phyloP scores from a whole-genome alignment of 176 grass and related monocot genomes.

The Alopecurus myosuroides region DNA sequence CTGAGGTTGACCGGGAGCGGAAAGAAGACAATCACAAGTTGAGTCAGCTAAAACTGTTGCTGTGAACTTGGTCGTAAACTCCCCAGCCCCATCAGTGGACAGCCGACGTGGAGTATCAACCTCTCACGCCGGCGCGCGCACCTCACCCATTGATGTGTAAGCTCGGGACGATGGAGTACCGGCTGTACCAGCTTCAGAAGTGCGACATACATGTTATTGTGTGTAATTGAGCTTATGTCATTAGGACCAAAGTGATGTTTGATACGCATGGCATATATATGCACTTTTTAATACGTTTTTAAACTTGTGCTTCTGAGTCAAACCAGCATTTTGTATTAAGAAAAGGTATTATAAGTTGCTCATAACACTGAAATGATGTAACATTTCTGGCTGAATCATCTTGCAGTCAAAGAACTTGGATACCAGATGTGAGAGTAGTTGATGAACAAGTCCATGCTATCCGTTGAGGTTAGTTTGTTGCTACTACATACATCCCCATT shows the following conservation, averaged over 20 bases:
- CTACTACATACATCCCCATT: no score
- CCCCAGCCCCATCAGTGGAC: not conserved
- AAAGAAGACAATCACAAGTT: conserved; percentile 19
- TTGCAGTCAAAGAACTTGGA: conserved; percentile 20
- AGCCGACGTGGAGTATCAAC: not conserved
- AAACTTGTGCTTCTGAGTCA: no score
- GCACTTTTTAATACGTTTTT: not conserved
- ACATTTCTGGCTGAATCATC: not conserved
- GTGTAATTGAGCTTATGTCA: not conserved
- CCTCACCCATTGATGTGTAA: conserved; percentile 40
- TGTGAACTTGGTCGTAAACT: conserved; percentile 16
- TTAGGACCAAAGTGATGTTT: not conserved
- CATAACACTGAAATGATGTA: not conserved
- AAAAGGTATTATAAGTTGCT: not conserved
- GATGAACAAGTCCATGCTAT: no score
- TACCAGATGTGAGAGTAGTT: not conserved
- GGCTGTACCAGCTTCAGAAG: conserved; percentile 18
- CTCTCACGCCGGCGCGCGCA: not conserved
- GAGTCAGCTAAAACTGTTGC: no score
- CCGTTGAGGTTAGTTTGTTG: no score
- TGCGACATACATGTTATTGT: not conserved
- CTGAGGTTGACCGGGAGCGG: not conserved
- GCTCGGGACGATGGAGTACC: conserved; percentile 42
- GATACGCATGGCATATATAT: not conserved
- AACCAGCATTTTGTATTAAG: no score